phyloP scores from a whole-genome alignment of 1,284 basidiomycete genomes.

The Ustanciosporium gigantosporum region DNA sequence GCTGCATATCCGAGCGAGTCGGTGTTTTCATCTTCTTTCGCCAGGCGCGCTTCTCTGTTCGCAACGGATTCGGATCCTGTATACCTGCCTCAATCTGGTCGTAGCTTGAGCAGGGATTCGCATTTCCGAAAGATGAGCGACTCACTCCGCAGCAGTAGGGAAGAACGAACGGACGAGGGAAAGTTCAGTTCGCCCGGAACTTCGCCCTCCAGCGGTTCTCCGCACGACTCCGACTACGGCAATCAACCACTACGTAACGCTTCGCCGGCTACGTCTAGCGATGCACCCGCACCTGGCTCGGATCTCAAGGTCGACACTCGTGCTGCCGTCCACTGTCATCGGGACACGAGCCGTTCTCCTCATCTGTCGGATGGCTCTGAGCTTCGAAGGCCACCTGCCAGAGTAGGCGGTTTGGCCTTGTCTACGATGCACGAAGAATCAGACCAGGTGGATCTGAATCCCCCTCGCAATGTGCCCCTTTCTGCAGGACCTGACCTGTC shows the following conservation, averaged over 20 bases:
- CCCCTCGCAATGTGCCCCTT: constrained; percentile 19
- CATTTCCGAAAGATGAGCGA: neutral
- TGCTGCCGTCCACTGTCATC: too few relatives aligned
- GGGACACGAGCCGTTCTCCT: neutral
- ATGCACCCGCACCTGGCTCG: too few relatives aligned
- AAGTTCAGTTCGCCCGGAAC: neutral
- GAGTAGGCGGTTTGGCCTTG: constrained; percentile 13
- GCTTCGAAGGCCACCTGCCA: neutral
- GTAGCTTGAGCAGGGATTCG: neutral
- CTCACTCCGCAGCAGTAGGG: too few relatives aligned
- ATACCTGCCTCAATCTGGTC: neutral
- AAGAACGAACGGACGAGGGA: too few relatives aligned
- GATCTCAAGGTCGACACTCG: too few relatives aligned
- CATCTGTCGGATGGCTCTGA: neutral
- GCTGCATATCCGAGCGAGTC: too few relatives aligned
- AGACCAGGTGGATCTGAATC: neutral
- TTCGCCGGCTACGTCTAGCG: too few relatives aligned
- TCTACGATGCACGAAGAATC: constrained; percentile 40
- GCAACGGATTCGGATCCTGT: neutral
- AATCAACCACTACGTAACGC: constrained; percentile 18
- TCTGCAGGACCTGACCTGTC: neutral
- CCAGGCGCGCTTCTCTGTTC: neutral
- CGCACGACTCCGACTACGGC: neutral
- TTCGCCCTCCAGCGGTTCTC: neutral
- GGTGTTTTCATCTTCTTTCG: too few relatives aligned